Conservation (phyloP, 1,284 basidiomycete genomes). For the Leccinum insolens region DNA sequence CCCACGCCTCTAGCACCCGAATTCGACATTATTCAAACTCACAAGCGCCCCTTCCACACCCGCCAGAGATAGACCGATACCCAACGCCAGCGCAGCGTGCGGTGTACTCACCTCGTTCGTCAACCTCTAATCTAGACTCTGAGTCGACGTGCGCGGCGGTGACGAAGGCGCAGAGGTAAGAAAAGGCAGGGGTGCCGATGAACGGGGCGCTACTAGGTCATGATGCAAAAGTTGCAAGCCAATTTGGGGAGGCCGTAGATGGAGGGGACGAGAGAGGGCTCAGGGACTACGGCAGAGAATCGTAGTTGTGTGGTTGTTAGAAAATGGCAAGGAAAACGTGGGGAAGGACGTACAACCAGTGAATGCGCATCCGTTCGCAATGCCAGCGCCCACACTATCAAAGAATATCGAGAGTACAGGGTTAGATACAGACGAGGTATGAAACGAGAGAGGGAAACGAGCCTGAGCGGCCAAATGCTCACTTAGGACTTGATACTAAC, state of each 20-base stretch:
- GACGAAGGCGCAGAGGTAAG: constrained; percentile 74
- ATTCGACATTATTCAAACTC: constrained; percentile 5
- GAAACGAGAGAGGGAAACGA: constrained; percentile 12
- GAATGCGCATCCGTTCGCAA: constrained; percentile 69
- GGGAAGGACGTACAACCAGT: constrained; percentile 56
- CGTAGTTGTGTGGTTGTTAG: background rate
- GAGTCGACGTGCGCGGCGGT: constrained; percentile 48
- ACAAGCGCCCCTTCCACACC: constrained; percentile 61
- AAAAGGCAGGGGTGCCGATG: constrained; percentile 71
- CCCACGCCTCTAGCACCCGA: background rate
- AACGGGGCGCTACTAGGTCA: constrained; percentile 68
- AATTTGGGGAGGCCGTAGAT: constrained; percentile 71
- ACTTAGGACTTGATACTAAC: constrained; percentile 48
- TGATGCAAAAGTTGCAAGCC: constrained; percentile 74
- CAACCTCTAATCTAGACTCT: constrained; percentile 33
- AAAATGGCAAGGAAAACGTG: background rate
- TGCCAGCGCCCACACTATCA: constrained; percentile 56
- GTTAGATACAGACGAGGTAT: constrained; percentile 6
- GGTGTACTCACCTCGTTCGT: constrained; percentile 60
- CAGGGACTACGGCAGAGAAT: constrained; percentile 34
- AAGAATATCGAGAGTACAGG: background rate
- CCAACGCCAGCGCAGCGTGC: constrained; percentile 46
- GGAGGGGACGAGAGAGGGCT: constrained; percentile 65
- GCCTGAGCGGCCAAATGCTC: constrained; percentile 68
- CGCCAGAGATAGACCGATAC: constrained; percentile 58